These are phyloP conservation scores for Phytophthora pini DNA, from an alignment of 352 stramenopile genomes.

Conservation along the genomic window DNA sequence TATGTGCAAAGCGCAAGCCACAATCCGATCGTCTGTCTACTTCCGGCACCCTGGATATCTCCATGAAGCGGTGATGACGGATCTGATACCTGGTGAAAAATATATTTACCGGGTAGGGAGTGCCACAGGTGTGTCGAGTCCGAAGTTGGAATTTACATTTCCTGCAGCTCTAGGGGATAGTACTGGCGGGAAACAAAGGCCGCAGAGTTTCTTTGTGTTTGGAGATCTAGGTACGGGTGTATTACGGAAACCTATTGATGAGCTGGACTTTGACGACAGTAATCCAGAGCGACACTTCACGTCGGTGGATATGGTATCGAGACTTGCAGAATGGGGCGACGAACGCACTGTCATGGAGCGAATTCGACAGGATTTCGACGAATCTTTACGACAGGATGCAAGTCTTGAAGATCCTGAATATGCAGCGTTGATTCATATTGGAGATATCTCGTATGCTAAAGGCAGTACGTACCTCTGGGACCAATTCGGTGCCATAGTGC, in stretches of 20 bases:
- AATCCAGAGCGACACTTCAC: conserved; percentile 30
- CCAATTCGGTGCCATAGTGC: conserved; percentile 76
- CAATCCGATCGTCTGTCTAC: conserved; percentile 21
- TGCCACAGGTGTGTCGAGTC: conserved; percentile 27
- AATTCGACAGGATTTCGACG: conserved; percentile 35
- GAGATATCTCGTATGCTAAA: conserved; percentile 80
- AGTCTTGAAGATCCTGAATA: conserved; percentile 45
- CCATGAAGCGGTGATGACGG: conserved; percentile 41
- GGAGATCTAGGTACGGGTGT: conserved; percentile 57
- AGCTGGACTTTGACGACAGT: conserved; percentile 30
- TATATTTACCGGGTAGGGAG: conserved; percentile 45
- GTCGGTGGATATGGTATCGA: conserved; percentile 32
- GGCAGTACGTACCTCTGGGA: conserved; percentile 82
- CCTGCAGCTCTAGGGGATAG: conserved; percentile 21
- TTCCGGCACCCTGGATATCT: conserved; percentile 40
- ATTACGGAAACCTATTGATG: conserved; percentile 24
- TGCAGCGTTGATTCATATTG: conserved; percentile 76
- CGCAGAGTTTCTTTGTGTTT: conserved; percentile 72
- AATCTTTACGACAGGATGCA: conserved; percentile 9
- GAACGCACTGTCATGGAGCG: conserved; percentile 38
- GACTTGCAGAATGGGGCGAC: conserved; percentile 26
- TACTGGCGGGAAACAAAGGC: conserved; percentile 19
- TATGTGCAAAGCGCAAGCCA: conserved; percentile 34
- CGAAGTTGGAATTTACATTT: conserved; percentile 37
- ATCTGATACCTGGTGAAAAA: conserved; percentile 26